A percentile compares a stretch with the other conserved stretches of the same genome.
Conservation (phyloP, 495 filamentous ascomycete genomes). For the Lepidopterella palustris region DNA sequence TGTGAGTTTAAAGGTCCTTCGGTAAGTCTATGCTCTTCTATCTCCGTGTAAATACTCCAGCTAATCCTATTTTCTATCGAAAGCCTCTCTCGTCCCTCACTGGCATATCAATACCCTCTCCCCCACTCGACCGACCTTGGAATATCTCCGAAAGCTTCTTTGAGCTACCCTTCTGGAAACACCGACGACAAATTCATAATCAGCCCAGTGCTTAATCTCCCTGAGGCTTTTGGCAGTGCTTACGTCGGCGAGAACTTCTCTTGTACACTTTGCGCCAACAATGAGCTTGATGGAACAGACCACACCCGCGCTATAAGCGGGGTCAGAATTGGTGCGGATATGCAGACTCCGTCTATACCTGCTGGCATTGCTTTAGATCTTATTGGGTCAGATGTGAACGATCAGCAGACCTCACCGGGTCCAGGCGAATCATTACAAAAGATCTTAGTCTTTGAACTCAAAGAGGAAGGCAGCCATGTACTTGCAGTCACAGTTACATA, state of each 20-base stretch:
- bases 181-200: conserved; percentile 51
- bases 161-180: conserved; percentile 47
- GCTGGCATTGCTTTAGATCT: conserved; percentile 48
- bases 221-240: conserved; percentile 84
- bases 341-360: conserved; percentile 77
- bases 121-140: conserved; percentile 39
- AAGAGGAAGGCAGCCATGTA: conserved; percentile 90
- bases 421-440: conserved; percentile 70
- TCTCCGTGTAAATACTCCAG: not conserved
- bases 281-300: conserved; percentile 53
- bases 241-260: conserved; percentile 94
- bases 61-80: not conserved
- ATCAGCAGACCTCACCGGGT: conserved; percentile 46
- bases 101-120: conserved; percentile 48
- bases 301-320: conserved; percentile 50
- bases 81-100: conserved; percentile 40
- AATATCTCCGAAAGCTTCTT: conserved; percentile 46
- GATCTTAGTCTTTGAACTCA: conserved; percentile 78
- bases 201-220: conserved; percentile 71
- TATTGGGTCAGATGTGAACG: conserved; percentile 29
- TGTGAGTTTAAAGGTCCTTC: conserved; percentile 76
- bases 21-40: conserved; percentile 38
- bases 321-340: conserved; percentile 80
- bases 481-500: conserved; percentile 93
- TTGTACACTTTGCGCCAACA: conserved; percentile 91